Evolutionary conservation across 169 alveolate species (phyloP), one percentile per base, ranked within the genome.

Genomic region (Plasmodium coatneyi): DNA sequence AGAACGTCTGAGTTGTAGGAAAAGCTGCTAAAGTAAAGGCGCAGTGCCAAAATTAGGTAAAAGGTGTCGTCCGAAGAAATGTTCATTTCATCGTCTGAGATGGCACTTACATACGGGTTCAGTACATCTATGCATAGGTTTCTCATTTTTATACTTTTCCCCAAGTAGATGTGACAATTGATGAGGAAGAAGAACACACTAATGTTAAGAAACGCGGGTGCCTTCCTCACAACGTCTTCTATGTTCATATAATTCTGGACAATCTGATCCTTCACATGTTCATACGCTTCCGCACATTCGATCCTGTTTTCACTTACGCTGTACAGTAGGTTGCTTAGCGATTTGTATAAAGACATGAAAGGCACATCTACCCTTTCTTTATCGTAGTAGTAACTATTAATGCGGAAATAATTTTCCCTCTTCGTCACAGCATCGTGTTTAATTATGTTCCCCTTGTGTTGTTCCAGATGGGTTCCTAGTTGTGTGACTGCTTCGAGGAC

Each of bases 31-130:
- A 84, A 84, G 56, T 41, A 84, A 28, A 84, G 60, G 60, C 92
- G 92, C 1, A 74, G n/a, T 10, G 70, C 41, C 36, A 84, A 22
- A 71, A 56, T 32, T 25, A 84, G 60, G 41, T 84, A 84, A 72
- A 34, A 36, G 25, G 52, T 34, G 46, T 84, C 92, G 12, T 72
- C 84, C n/a, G 25, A 9, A 46, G 80, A 22, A 16, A 84, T 84
- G 14, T 84, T 84, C 28, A 71, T 84, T 84, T 84, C 92, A 84
- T 84, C 92, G n/a, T 84, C 79, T 28, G 92, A 71, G 10, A 84
- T 84, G 1, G 56, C 72, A 72, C 78, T 72, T 84, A 84, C 49
- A 84, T 84, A 84, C 54, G 76, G 76, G 79, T 84, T 84, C 30
- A 84, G 10, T n/a, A 71, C 52, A 16, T 84, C 84, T 46, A 71